A percentile compares a stretch with the other conserved stretches of the same genome.
phyloP scores from a whole-genome alignment of 2,329 filamentous ascomycete genomes.

The Colletotrichum sp. region DNA sequence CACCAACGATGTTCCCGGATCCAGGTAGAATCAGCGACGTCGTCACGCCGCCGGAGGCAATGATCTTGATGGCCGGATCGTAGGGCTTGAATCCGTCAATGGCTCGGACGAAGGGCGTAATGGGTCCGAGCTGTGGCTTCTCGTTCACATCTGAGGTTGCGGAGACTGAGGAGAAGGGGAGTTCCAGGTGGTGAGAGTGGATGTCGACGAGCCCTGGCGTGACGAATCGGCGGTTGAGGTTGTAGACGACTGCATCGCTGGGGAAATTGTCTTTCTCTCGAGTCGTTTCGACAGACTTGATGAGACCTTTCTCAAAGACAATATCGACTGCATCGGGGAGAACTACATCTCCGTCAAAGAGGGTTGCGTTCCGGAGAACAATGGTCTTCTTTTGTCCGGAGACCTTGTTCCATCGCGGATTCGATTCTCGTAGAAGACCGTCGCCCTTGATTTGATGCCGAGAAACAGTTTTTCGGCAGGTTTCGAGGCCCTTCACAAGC shows the following conservation, averaged over 20 bases:
- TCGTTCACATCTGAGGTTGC: constrained; percentile 41
- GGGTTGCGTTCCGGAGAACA: constrained; percentile 41
- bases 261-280: neutral
- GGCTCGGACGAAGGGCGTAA: constrained; percentile 40
- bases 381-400: constrained; percentile 19
- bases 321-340: constrained; percentile 38
- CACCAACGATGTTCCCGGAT: constrained; percentile 47
- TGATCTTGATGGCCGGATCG: constrained; percentile 38
- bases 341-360: constrained; percentile 46
- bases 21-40: constrained; percentile 48
- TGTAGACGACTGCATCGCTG: constrained; percentile 22
- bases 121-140: constrained; percentile 31
- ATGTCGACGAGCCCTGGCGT: constrained; percentile 50
- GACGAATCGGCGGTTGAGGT: constrained; percentile 42
- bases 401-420: neutral
- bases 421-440: neutral
- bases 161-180: constrained; percentile 35
- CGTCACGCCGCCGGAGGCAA: constrained; percentile 48
- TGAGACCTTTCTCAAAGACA: constrained; percentile 37
- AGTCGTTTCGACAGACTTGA: constrained; percentile 19
- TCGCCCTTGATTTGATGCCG: neutral
- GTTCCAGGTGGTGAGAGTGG: constrained; percentile 45
- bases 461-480: neutral
- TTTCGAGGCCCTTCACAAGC: neutral
- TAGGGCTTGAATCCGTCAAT: constrained; percentile 40